These are phyloP conservation scores for Berkeleyomyces basicola DNA, from an alignment of 2,329 filamentous ascomycete genomes.

Conservation along the genomic window DNA sequence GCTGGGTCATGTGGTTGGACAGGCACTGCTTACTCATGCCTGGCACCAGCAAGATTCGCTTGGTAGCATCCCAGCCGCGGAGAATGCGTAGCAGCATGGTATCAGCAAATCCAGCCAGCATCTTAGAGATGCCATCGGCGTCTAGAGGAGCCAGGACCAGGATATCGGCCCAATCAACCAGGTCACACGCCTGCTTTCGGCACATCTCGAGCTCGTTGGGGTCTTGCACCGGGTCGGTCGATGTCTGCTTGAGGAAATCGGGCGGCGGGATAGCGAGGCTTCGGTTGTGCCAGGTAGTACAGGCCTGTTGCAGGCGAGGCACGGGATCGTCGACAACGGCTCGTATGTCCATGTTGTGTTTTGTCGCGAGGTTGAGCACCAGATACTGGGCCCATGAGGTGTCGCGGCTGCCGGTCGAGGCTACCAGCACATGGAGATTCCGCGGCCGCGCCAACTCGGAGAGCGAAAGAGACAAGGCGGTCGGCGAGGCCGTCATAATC, in stretches of 20 bases:
- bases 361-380: conserved; percentile 50
- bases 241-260: conserved; percentile 6
- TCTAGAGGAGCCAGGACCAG: conserved; percentile 73
- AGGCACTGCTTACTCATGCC: conserved; percentile 83
- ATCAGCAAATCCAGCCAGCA: conserved; percentile 71
- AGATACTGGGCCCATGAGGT: conserved; percentile 49
- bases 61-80: conserved; percentile 72
- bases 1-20: conserved; percentile 77
- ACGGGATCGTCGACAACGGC: conserved; percentile 51
- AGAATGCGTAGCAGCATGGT: conserved; percentile 67
- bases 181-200: conserved; percentile 34
- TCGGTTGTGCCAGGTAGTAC: conserved; percentile 41
- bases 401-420: conserved; percentile 47
- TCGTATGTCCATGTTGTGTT: conserved; percentile 41
- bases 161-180: conserved; percentile 78
- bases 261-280: conserved; percentile 28
- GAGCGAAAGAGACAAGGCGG: conserved; percentile 23
- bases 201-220: conserved; percentile 6
- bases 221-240: conserved; percentile 12
- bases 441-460: conserved; percentile 21
- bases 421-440: conserved; percentile 41
- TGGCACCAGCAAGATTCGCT: conserved; percentile 69
- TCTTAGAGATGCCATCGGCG: conserved; percentile 68
- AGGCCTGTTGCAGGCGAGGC: conserved; percentile 44
- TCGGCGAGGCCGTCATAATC: conserved; percentile 16